Conservation (phyloP, 1,139 yeast genomes). For the Meyerozyma carpophila region DNA sequence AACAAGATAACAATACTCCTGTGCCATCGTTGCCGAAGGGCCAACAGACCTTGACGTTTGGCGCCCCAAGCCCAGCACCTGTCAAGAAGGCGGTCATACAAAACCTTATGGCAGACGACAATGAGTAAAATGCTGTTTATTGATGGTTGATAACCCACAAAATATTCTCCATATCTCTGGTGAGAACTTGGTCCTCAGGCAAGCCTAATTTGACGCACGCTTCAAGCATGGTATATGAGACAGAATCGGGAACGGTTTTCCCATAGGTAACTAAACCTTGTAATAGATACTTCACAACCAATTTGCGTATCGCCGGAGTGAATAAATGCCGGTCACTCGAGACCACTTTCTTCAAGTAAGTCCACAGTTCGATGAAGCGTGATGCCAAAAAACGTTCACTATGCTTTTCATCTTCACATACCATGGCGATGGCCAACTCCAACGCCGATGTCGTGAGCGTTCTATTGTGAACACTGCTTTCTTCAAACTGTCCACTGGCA, state of each 20-base stretch:
- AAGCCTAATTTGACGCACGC: conserved; percentile 23
- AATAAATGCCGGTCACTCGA: neutral
- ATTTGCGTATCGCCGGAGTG: conserved; percentile 12
- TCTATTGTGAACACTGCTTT: conserved; percentile 7
- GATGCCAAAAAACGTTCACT: conserved; percentile 28
- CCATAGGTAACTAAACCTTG: conserved; percentile 30
- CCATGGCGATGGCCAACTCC: conserved; percentile 21
- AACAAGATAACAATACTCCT: conserved; percentile 3
- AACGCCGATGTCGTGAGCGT: conserved; percentile 10
- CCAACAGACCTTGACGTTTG: conserved; percentile 10
- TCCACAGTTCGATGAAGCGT: conserved; percentile 35
- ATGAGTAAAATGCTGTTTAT: conserved; percentile 4
- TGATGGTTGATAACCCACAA: conserved; percentile 24
- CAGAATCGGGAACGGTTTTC: conserved; percentile 27
- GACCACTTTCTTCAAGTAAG: conserved; percentile 17
- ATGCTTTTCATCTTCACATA: conserved; percentile 23
- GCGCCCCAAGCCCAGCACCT: conserved; percentile 10
- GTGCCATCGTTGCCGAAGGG: conserved; percentile 10
- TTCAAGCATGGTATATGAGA: conserved; percentile 24
- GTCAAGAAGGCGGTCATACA: conserved; percentile 31
- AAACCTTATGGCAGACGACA: conserved; percentile 24
- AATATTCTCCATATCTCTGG: conserved; percentile 25
- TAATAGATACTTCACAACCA: conserved; percentile 20
- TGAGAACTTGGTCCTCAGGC: conserved; percentile 13
- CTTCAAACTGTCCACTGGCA: conserved; percentile 22